Evolutionary conservation across 768 basidiomycete genomes (phyloP).

Genomic region (Cyclocybe aegerita): DNA sequence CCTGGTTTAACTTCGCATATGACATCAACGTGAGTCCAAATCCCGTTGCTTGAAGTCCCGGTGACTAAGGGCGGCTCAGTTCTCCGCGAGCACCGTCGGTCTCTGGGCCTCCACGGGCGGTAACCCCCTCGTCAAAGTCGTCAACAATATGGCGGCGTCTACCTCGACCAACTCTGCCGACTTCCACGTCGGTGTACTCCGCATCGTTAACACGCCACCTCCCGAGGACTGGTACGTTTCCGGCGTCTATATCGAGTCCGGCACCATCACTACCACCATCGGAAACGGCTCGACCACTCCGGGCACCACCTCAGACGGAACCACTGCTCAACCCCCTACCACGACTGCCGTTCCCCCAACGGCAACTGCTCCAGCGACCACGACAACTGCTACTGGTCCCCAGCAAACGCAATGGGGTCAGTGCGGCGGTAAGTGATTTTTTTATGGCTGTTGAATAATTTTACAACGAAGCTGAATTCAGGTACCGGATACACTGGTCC

Average conservation of each 20-base stretch:
- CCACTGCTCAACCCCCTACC: slow-evolving; percentile 19
- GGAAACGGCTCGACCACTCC: slow-evolving; percentile 29
- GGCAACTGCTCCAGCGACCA: slow-evolving; percentile 15
- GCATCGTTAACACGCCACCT: slow-evolving; percentile 44
- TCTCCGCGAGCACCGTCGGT: slow-evolving; percentile 51
- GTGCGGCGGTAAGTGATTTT: slow-evolving; percentile 42
- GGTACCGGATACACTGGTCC: slow-evolving; percentile 47
- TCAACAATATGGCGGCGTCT: slow-evolving; percentile 42
- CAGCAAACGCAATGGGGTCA: slow-evolving; percentile 48
- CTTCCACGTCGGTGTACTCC: slow-evolving; percentile 62
- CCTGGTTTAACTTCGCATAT: slow-evolving; percentile 69
- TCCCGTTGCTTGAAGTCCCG: background rate
- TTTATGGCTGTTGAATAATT: background rate
- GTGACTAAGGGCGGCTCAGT: slow-evolving; percentile 30
- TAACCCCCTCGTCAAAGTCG: slow-evolving; percentile 48
- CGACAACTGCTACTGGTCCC: slow-evolving; percentile 34
- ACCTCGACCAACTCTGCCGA: slow-evolving; percentile 60
- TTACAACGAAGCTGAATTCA: slow-evolving; percentile 8
- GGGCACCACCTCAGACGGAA: slow-evolving; percentile 1
- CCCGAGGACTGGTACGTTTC: slow-evolving; percentile 61
- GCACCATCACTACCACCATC: slow-evolving; percentile 52
- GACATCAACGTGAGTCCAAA: slow-evolving; percentile 51
- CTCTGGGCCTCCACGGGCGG: slow-evolving; percentile 57
- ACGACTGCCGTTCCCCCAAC: slow-evolving; percentile 19
- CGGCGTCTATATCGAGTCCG: slow-evolving; percentile 60